phyloP scores from a whole-genome alignment of 1,284 basidiomycete species.

The Omphalotus olearius region DNA sequence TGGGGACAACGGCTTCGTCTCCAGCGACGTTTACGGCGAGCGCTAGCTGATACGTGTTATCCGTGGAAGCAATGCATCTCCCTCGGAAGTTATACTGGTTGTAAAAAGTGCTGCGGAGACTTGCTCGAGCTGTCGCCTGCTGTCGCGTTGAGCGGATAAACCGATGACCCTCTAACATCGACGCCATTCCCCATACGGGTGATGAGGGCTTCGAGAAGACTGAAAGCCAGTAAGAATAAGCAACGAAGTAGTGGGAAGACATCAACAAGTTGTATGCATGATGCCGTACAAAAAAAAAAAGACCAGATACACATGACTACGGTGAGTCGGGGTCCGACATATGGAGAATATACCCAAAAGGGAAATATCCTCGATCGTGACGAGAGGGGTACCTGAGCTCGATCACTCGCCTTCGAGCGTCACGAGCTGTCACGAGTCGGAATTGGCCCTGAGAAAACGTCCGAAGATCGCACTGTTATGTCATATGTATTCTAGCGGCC shows the following conservation, averaged over 20 bases:
- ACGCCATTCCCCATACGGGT: no score
- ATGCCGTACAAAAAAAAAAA: no score
- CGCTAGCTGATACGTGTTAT: no score
- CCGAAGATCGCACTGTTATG: constrained; percentile 11
- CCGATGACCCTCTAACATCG: no score
- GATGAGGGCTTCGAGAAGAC: background rate
- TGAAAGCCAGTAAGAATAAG: background rate
- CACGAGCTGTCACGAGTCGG: constrained; percentile 11
- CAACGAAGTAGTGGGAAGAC: no score
- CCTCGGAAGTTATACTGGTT: no score
- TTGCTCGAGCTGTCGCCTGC: no score
- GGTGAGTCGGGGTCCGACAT: background rate
- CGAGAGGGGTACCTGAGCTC: constrained; percentile 11
- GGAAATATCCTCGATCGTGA: constrained; percentile 14
- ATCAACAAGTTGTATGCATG: no score
- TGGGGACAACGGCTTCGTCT: no score
- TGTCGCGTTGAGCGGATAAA: no score
- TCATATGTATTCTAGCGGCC: constrained; percentile 2
- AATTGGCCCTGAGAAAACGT: constrained; percentile 12
- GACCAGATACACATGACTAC: background rate
- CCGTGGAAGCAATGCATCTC: no score
- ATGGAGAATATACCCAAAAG: background rate
- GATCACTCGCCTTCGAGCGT: constrained; percentile 13
- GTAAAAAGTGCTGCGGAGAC: background rate
- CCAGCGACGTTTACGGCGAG: no score